Base-by-base conservation (phyloP, 805 yeast species). In the Wickerhamomyces subpelliculosus region DNA sequence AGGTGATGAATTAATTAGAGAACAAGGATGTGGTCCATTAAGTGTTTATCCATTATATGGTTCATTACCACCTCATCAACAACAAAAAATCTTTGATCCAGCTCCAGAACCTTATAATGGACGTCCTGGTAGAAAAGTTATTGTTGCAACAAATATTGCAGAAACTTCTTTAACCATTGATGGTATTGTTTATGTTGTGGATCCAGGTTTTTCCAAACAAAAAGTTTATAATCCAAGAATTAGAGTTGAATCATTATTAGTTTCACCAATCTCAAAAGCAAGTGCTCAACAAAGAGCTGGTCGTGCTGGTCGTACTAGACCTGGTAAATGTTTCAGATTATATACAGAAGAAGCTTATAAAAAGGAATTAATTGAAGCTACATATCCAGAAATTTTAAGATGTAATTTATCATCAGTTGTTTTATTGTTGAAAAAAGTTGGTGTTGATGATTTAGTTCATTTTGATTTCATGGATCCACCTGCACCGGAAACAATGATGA, bases 401-500 rank as follows among this genome's bases (percentile, higher is more conserved):
- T 81, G 90, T 42, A 90, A 90, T 63, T 72, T 90, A 55, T 81
- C 96, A 6, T 81, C 88, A 19, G 93, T 97, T 0, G 97, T 90
- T 26, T 66, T 90, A 46, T 95, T 93, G 59, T 71, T 90, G 61
- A 93, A 93, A 60, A 93, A 93, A 62, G 73, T 93, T 46, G 97
- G 97, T 12, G 75, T 90, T 46, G 95, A 93, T 57, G 97, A 90
- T 64, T 75, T 90, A 54, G 98, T 93, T 28, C 97, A 90, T 64
- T 90, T 90, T 57, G 98, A 93, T 60, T 90, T 93, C 58, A 90
- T 90, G 95, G 98, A 90, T 57, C 97, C 98, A 8, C 98, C 98
- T 12, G 97, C 97, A 3, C 98, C 98, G 9, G 98, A 90, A 62
- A 93, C 98, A 7, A 93, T 90, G 98, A 93, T 93, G 98, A 75